Evolutionary conservation across 306 rosid genomes (phyloP).

Genomic region (Urtica urens): DNA sequence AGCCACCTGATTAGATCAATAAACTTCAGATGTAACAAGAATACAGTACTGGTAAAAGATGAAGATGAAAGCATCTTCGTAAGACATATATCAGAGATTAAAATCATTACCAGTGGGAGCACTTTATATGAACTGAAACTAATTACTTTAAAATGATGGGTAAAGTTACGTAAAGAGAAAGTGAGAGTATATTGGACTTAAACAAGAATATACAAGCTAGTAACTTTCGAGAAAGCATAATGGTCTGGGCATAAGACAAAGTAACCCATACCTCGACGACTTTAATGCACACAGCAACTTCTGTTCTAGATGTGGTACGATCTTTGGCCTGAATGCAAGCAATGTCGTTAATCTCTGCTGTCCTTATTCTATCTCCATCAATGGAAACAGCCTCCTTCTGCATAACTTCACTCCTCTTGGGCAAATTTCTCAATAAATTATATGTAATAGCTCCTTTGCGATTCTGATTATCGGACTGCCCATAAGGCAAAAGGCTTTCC

Average conservation of each 20-base stretch:
- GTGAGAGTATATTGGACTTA: too few species aligned
- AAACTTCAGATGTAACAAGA: too few species aligned
- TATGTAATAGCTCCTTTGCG: conserved; percentile 53
- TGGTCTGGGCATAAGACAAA: conserved; percentile 1
- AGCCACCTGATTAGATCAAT: conserved; percentile 48
- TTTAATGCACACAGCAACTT: conserved; percentile 81
- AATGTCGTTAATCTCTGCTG: conserved; percentile 52
- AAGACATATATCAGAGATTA: too few species aligned
- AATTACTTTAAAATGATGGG: too few species aligned
- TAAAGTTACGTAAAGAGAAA: too few species aligned
- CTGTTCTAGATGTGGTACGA: conserved; percentile 57
- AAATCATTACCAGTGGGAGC: too few species aligned
- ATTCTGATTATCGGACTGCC: conserved; percentile 40
- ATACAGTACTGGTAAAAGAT: neutral
- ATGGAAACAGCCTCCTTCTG: conserved; percentile 57
- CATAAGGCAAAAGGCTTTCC: conserved; percentile 48
- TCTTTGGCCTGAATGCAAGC: conserved; percentile 94
- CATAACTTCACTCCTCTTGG: conserved; percentile 42
- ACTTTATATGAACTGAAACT: too few species aligned
- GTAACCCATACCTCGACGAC: conserved; percentile 66
- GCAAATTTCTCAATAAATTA: conserved; percentile 40
- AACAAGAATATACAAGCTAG: too few species aligned
- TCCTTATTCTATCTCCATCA: conserved; percentile 65
- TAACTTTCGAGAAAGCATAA: neutral
- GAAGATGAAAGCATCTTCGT: too few species aligned